Evolutionary conservation across 148 eudicot species (phyloP), one percentile per base, ranked within the genome.

Genomic region (Diospyros lotus): DNA sequence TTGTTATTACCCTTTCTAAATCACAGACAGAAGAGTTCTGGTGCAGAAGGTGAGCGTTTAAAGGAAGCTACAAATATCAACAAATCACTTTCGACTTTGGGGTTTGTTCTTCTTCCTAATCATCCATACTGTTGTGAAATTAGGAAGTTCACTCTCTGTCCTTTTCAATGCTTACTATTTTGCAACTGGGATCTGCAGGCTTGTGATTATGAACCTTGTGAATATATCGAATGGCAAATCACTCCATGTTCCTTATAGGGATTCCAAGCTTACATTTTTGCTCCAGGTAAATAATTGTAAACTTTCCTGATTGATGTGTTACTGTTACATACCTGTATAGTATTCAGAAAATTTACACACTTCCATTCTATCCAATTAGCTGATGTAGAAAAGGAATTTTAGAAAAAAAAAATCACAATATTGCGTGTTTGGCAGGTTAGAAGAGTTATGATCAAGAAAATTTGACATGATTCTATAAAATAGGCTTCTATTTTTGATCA

Each of bases 11-110:
- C 41, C 59, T 18, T 56, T 63, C 59, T 18, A 7, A 66, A 52
- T 63, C 58, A 44, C 76, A 95, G 99, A 93, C 99, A 95, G 79
- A 95, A 95, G 84, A 95, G 97, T 78, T 95, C 99, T 72, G 99
- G 99, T 64, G 99, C 99, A 43, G 99, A 95, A 88, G 99, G 99
- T 65, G 99, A 95, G 70, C 99, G 99, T 62, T 82, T 95, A 7
- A 95, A 95, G 73, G 99, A 95, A 87, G 99, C 99, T 65, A 93
- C 99, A 13, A 95, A 95, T 74, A 95, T 95, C 75, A 95, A 95
- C 78, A 95, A 95, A 85, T 93, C 98, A 41, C 96, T 95, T 64
- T 95, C 99, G 66, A 95, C 99, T 61, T 83, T 95, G 74, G 99
- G 99, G 99, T 95, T 60, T 71, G 89, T 71, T 56, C 53, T 64